A percentile compares a stretch with the other conserved stretches of the same genome.
Evolutionary conservation across 352 stramenopile species (phyloP).

Genomic region (Lagenidium sp.): DNA sequence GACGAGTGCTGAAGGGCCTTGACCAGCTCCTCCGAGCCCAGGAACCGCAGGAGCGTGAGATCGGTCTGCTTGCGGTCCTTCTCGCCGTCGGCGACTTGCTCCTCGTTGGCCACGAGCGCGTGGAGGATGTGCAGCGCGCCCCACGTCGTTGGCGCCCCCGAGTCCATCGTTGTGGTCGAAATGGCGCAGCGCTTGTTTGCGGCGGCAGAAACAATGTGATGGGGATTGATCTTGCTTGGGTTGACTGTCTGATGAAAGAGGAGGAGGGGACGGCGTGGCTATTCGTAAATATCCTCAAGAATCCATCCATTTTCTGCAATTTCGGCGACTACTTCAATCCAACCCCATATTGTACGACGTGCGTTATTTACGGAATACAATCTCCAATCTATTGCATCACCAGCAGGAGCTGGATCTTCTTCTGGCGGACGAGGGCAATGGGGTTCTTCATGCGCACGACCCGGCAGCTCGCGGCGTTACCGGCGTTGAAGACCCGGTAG

Average conservation of each 20-base stretch:
- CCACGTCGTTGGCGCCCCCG: slow-evolving; percentile 15
- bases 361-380: neutral
- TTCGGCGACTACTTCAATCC: too few relatives aligned
- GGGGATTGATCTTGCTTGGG: too few relatives aligned
- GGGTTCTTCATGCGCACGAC: slow-evolving; percentile 83
- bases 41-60: slow-evolving; percentile 22
- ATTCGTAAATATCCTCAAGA: too few relatives aligned
- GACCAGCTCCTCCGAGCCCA: slow-evolving; percentile 35
- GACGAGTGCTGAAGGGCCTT: slow-evolving; percentile 34
- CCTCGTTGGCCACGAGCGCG: slow-evolving; percentile 26
- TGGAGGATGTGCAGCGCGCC: slow-evolving; percentile 43
- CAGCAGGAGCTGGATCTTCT: slow-evolving; percentile 71
- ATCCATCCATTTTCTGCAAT: too few relatives aligned
- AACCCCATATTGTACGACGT: slow-evolving; percentile 4
- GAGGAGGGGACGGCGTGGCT: too few relatives aligned
- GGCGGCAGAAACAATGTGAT: too few relatives aligned
- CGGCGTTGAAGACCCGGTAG: slow-evolving; percentile 82
- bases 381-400: slow-evolving; percentile 50
- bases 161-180: neutral
- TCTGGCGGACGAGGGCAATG: slow-evolving; percentile 67
- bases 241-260: too few relatives aligned
- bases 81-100: slow-evolving; percentile 21
- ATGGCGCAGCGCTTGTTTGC: neutral
- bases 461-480: slow-evolving; percentile 52
- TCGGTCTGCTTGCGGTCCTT: slow-evolving; percentile 45